Evolutionary conservation across 805 yeast species (phyloP).

Genomic region (Yamadazyma phyllophila): DNA sequence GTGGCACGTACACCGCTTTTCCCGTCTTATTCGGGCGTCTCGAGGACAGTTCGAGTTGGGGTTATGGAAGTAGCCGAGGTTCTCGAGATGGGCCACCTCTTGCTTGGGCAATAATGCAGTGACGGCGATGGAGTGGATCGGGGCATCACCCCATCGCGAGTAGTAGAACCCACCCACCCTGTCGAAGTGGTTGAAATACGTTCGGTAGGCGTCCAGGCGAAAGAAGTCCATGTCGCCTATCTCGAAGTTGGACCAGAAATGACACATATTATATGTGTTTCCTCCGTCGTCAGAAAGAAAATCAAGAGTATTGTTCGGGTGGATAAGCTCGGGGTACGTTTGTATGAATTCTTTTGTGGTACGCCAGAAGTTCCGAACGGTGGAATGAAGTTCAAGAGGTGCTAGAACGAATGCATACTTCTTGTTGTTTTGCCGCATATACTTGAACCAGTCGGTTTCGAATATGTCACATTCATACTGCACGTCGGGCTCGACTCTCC

Average conservation of each 20-base stretch:
- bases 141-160: conserved; percentile 95
- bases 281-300: conserved; percentile 72
- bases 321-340: conserved; percentile 57
- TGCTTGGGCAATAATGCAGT: conserved; percentile 69
- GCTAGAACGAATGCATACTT: conserved; percentile 86
- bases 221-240: conserved; percentile 71
- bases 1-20: conserved; percentile 67
- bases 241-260: conserved; percentile 91
- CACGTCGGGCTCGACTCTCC: conserved; percentile 92
- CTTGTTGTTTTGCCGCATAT: conserved; percentile 71
- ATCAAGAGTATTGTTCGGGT: conserved; percentile 62
- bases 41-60: conserved; percentile 83
- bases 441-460: conserved; percentile 83
- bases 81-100: conserved; percentile 73
- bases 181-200: conserved; percentile 73
- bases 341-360: conserved; percentile 65
- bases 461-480: conserved; percentile 72
- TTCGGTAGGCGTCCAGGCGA: conserved; percentile 66
- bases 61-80: conserved; percentile 79
- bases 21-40: conserved; percentile 50
- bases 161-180: conserved; percentile 84
- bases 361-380: conserved; percentile 84
- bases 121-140: conserved; percentile 86
- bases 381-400: conserved; percentile 75
- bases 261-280: conserved; percentile 72